These are phyloP conservation scores for Pachysolen tannophilus DNA, from an alignment of 805 yeast genomes.

Conservation along the genomic window DNA sequence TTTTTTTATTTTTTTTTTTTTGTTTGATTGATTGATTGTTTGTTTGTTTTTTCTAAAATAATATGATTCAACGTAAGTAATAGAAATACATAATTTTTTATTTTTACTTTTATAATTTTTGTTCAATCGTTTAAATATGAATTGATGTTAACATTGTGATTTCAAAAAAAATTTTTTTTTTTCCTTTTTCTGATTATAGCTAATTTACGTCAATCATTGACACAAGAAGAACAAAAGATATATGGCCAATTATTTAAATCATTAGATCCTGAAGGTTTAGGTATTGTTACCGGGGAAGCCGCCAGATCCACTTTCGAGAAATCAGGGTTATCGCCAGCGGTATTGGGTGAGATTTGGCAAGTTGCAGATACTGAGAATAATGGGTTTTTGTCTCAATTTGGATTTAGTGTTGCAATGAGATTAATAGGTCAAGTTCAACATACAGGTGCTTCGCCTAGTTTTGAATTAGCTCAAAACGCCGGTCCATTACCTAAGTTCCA, in stretches of 20 bases:
- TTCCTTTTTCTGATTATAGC: too few species aligned
- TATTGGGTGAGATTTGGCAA: slow-evolving; percentile 90
- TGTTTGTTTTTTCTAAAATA: too few species aligned
- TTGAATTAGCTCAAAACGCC: slow-evolving; percentile 45
- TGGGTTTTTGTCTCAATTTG: slow-evolving; percentile 75
- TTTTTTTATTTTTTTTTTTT: too few species aligned
- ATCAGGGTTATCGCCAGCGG: slow-evolving; percentile 70
- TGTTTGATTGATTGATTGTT: too few species aligned
- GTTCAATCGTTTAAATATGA: too few species aligned
- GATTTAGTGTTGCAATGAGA: slow-evolving; percentile 82
- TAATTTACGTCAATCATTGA: slow-evolving; percentile 26
- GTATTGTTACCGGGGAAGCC: slow-evolving; percentile 81
- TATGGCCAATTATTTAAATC: slow-evolving; percentile 72
- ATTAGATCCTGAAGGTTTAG: slow-evolving; percentile 71
- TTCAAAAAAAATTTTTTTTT: too few species aligned
- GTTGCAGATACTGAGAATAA: slow-evolving; percentile 82
- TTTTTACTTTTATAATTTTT: too few species aligned
- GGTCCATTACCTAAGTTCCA: slow-evolving; percentile 63
- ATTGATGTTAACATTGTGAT: too few species aligned
- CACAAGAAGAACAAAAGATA: slow-evolving; percentile 69
- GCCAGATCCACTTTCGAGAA: slow-evolving; percentile 79
- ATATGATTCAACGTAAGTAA: too few species aligned
- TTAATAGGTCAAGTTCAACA: slow-evolving; percentile 80
- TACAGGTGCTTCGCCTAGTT: slow-evolving; percentile 51
- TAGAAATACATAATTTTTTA: too few species aligned